Evolutionary conservation across 1,284 basidiomycete genomes (phyloP).

Genomic region (Cerioporus squamosus): DNA sequence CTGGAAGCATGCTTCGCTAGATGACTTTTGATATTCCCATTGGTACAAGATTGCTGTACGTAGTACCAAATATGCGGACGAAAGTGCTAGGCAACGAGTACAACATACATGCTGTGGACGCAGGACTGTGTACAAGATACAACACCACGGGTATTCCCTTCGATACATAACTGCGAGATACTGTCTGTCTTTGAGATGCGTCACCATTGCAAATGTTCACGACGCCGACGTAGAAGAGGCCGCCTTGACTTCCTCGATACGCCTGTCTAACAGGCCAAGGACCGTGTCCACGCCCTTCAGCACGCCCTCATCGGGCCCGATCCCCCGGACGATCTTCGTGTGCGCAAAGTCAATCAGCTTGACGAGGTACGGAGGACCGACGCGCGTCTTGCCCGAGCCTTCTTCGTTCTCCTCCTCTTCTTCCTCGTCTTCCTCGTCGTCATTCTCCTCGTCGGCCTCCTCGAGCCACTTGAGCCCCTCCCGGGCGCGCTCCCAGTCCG

Average conservation of each 20-base stretch:
- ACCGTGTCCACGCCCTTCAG: conserved; percentile 75
- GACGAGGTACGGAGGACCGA: conserved; percentile 63
- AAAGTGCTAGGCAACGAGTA: too few species aligned
- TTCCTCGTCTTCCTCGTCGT: conserved; percentile 38
- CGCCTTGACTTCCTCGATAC: conserved; percentile 41
- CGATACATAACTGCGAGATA: too few species aligned
- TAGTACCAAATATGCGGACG: too few species aligned
- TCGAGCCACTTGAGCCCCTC: conserved; percentile 40
- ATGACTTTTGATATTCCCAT: too few species aligned
- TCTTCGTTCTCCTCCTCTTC: conserved; percentile 34
- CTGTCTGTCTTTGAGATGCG: too few species aligned
- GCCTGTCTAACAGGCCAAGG: conserved; percentile 58
- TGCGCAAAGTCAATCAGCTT: conserved; percentile 96
- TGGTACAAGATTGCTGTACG: too few species aligned
- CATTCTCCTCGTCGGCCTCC: conserved; percentile 40
- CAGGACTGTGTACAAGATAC: too few species aligned
- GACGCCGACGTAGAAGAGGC: not conserved
- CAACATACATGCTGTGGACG: too few species aligned
- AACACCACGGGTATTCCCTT: too few species aligned
- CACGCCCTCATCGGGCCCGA: conserved; percentile 83
- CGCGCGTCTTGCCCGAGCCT: conserved; percentile 32
- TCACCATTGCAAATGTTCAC: not conserved
- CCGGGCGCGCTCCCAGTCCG: conserved; percentile 51
- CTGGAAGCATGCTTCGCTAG: too few species aligned
- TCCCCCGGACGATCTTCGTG: conserved; percentile 68